Evolutionary conservation across 2,329 filamentous ascomycete species (phyloP).

Genomic region (Pseudogymnoascus destructans): DNA sequence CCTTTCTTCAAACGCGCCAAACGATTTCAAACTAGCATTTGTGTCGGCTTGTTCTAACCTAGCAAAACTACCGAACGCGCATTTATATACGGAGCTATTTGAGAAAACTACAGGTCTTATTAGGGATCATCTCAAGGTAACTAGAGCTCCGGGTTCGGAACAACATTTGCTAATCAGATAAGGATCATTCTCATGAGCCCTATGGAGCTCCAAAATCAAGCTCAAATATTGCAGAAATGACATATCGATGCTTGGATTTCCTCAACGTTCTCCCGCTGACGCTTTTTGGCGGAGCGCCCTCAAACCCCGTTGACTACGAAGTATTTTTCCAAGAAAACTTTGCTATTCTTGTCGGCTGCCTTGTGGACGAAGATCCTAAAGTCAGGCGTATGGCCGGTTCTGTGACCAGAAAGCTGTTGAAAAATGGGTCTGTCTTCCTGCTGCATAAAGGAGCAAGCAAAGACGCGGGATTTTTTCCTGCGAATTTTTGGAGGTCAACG

Average conservation of each 20-base stretch:
- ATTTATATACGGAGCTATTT: slow-evolving; percentile 43
- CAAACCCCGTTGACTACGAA: slow-evolving; percentile 26
- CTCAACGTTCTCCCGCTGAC: slow-evolving; percentile 40
- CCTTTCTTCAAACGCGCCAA: slow-evolving; percentile 41
- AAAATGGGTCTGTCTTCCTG: slow-evolving; percentile 17
- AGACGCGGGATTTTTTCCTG: slow-evolving; percentile 18
- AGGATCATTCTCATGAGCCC: slow-evolving; percentile 26
- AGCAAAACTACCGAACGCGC: slow-evolving; percentile 37
- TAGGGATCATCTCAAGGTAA: slow-evolving; percentile 42
- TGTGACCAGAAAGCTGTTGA: slow-evolving; percentile 22
- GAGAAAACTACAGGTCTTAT: slow-evolving; percentile 42
- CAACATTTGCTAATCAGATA: not conserved
- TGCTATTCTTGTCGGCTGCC: slow-evolving; percentile 21
- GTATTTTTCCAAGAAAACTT: slow-evolving; percentile 25
- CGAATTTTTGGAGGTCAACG: slow-evolving; percentile 27
- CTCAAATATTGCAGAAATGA: slow-evolving; percentile 32
- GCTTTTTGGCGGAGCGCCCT: slow-evolving; percentile 32
- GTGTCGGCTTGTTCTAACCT: slow-evolving; percentile 52
- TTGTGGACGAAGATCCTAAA: slow-evolving; percentile 24
- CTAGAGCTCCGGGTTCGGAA: slow-evolving; percentile 9
- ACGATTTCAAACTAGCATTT: slow-evolving; percentile 47
- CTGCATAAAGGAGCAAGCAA: slow-evolving; percentile 18
- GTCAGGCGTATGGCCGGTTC: slow-evolving; percentile 22
- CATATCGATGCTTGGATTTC: slow-evolving; percentile 43
- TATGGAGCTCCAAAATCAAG: slow-evolving; percentile 30